These are phyloP conservation scores for Pneumocystis carinii DNA, from an alignment of 1,139 yeast genomes.

Conservation along the genomic window DNA sequence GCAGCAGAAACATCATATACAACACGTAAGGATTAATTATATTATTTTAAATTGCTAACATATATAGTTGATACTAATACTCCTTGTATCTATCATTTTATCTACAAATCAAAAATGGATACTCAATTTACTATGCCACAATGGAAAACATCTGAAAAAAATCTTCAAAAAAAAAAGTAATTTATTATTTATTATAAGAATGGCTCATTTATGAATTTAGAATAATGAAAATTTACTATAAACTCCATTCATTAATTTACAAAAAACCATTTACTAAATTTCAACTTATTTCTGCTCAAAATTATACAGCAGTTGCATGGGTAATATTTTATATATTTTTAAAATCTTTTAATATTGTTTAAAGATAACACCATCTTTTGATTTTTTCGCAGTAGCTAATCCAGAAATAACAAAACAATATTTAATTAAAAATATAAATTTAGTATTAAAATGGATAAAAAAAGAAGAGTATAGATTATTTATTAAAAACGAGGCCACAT, in stretches of 20 bases:
- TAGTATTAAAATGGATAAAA: slow-evolving; percentile 6
- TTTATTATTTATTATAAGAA: background rate
- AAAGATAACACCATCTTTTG: slow-evolving; percentile 10
- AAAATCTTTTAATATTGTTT: background rate
- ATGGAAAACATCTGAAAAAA: background rate
- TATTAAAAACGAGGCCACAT: slow-evolving; percentile 8
- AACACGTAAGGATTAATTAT: slow-evolving; percentile 14
- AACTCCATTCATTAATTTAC: background rate
- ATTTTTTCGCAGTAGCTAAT: slow-evolving; percentile 7
- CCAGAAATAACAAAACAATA: slow-evolving; percentile 3
- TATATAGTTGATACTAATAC: background rate
- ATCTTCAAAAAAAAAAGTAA: background rate
- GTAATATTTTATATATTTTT: background rate
- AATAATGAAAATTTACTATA: background rate
- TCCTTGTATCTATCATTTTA: slow-evolving; percentile 43
- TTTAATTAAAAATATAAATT: slow-evolving; percentile 7
- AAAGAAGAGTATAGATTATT: slow-evolving; percentile 11
- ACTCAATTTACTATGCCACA: slow-evolving; percentile 43
- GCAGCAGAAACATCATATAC: slow-evolving; percentile 32
- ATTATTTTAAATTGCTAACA: background rate
- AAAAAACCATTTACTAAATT: background rate
- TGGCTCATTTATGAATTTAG: background rate
- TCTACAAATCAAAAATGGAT: slow-evolving; percentile 53
- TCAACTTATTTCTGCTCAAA: background rate
- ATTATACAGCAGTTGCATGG: slow-evolving; percentile 1